Evolutionary conservation across 306 rosid species (phyloP).

Genomic region (Trifolium dubium): DNA sequence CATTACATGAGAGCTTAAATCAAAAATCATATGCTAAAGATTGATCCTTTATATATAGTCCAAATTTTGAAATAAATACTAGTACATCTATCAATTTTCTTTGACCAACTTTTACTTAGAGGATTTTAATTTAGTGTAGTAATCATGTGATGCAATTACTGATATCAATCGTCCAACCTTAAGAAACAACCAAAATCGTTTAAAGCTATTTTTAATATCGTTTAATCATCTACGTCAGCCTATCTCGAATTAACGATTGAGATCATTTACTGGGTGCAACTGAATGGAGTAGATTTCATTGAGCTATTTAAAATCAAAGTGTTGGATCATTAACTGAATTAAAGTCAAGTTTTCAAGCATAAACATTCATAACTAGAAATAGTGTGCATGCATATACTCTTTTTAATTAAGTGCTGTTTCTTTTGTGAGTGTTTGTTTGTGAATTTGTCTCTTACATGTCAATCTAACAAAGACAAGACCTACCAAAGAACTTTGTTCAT

Average conservation of each 20-base stretch:
- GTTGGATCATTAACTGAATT: background rate
- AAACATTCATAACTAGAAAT: background rate
- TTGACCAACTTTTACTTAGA: no score
- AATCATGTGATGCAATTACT: background rate
- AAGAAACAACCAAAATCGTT: no score
- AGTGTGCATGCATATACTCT: slow-evolving; percentile 31
- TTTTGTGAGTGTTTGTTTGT: slow-evolving; percentile 21
- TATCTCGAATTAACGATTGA: background rate
- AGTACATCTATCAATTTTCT: no score
- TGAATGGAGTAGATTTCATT: background rate
- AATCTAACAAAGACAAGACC: slow-evolving; percentile 58
- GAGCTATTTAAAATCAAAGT: background rate
- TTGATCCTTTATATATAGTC: background rate
- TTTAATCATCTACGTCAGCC: background rate
- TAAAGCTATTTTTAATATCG: no score
- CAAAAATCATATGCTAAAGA: slow-evolving; percentile 9
- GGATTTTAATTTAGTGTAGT: background rate
- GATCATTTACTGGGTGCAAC: no score
- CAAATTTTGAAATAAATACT: no score
- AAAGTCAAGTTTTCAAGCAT: slow-evolving; percentile 23
- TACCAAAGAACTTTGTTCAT: slow-evolving; percentile 42
- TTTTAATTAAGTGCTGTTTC: slow-evolving; percentile 21
- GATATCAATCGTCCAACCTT: background rate
- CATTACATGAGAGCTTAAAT: slow-evolving; percentile 27
- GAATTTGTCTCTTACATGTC: slow-evolving; percentile 41